Conservation (phyloP, 257 asterid species). For the Jaltomata sinuosa region DNA sequence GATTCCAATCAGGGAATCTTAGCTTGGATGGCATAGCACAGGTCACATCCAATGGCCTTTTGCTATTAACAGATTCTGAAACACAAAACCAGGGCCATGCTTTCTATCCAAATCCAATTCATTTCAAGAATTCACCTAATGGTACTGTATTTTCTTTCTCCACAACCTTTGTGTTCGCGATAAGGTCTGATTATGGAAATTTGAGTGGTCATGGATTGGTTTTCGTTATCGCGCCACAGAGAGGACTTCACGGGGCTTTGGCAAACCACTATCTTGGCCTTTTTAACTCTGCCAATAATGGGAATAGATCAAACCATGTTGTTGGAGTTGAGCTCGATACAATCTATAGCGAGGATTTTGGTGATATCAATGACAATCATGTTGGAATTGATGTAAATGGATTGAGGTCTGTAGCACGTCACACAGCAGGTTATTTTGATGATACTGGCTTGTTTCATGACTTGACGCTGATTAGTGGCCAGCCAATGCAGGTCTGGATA, state of each 20-base stretch:
- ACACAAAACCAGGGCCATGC: slow-evolving; percentile 39
- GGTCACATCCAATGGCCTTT: slow-evolving; percentile 29
- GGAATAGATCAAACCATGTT: slow-evolving; percentile 30
- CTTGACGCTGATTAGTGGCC: slow-evolving; percentile 32
- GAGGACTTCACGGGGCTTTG: slow-evolving; percentile 22
- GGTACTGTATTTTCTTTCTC: slow-evolving; percentile 36
- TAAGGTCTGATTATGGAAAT: slow-evolving; percentile 25
- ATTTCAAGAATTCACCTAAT: slow-evolving; percentile 33
- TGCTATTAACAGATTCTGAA: slow-evolving; percentile 34
- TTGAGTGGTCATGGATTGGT: slow-evolving; percentile 50
- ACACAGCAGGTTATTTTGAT: slow-evolving; percentile 33
- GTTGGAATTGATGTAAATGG: slow-evolving; percentile 49
- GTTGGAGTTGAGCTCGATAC: slow-evolving; percentile 64
- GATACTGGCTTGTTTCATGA: slow-evolving; percentile 12
- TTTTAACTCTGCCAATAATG: slow-evolving; percentile 37
- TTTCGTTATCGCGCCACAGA: slow-evolving; percentile 43
- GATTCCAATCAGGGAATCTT: slow-evolving; percentile 30
- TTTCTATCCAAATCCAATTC: slow-evolving; percentile 33
- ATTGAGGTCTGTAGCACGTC: slow-evolving; percentile 10
- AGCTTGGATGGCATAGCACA: slow-evolving; percentile 49
- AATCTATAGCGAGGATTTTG: slow-evolving; percentile 22
- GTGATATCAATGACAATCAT: slow-evolving; percentile 43
- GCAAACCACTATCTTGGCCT: slow-evolving; percentile 45
- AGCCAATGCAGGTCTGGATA: slow-evolving; percentile 45
- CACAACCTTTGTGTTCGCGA: slow-evolving; percentile 46